Evolutionary conservation across 176 grass and related monocot genomes (phyloP).

Genomic region (Dendrocalamus sinicus): DNA sequence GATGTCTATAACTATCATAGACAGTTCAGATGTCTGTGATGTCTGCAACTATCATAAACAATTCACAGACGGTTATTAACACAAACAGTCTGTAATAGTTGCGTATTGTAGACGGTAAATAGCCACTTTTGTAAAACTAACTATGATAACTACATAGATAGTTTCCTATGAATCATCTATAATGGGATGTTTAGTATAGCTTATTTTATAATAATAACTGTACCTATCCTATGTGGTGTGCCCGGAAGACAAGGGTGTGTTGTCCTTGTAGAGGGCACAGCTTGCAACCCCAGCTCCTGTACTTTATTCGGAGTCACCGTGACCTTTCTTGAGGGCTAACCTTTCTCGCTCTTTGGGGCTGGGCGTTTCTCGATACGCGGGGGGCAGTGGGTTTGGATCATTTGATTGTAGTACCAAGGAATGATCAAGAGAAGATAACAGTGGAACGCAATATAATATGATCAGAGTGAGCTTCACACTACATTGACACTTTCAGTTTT

Average conservation of each 20-base stretch:
- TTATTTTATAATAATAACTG: neutral
- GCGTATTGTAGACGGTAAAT: no score
- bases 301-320: conserved; percentile 61
- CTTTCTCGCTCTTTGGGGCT: conserved; percentile 68
- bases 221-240: conserved; percentile 32
- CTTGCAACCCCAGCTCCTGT: conserved; percentile 50
- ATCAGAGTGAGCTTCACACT: conserved; percentile 46
- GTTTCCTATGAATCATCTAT: no score
- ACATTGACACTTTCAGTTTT: conserved; percentile 40
- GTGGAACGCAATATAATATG: conserved; percentile 30
- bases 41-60: no score
- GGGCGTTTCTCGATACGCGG: conserved; percentile 50
- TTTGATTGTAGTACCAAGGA: conserved; percentile 69
- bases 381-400: conserved; percentile 48
- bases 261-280: conserved; percentile 60
- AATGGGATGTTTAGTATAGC: no score
- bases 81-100: no score
- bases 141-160: no score
- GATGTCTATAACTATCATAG: no score
- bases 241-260: conserved; percentile 67
- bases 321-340: conserved; percentile 53
- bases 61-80: no score
- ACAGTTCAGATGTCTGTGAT: no score
- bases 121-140: no score
- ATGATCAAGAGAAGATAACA: conserved; percentile 53